Percentiles rank a stretch among this genome's conserved stretches.
These are phyloP conservation scores for Rhynchospora breviuscula DNA, from an alignment of 176 grass and related monocot species.

Conservation along the genomic window DNA sequence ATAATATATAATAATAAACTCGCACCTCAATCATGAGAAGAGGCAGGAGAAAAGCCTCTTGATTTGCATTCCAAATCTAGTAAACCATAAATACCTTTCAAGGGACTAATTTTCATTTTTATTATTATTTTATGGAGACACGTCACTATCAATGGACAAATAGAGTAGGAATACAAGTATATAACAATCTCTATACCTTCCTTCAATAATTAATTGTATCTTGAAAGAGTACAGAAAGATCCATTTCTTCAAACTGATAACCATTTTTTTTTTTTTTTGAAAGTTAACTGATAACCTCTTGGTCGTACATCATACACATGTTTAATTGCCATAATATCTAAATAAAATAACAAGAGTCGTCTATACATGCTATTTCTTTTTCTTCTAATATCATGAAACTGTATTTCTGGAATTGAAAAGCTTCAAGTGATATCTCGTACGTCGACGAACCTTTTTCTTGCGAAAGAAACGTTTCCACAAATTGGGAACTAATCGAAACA, in stretches of 20 bases:
- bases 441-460: not conserved
- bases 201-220: not conserved
- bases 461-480: not conserved
- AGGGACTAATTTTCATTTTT: not conserved
- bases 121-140: not conserved
- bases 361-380: not conserved
- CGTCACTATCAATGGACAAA: not conserved
- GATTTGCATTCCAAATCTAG: constrained; percentile 12
- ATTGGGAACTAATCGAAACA: constrained; percentile 10
- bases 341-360: not conserved
- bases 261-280: too few species aligned
- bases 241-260: not conserved
- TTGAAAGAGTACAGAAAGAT: not conserved
- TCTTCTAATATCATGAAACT: not conserved
- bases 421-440: too few species aligned
- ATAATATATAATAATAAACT: not conserved
- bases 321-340: too few species aligned
- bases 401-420: not conserved
- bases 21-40: constrained; percentile 41
- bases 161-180: not conserved
- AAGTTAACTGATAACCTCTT: not conserved
- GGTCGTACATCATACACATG: not conserved
- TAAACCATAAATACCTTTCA: not conserved
- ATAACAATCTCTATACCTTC: not conserved
- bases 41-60: constrained; percentile 31